Conservation (phyloP, 2,329 filamentous ascomycete genomes). For the Alternaria alternata region DNA sequence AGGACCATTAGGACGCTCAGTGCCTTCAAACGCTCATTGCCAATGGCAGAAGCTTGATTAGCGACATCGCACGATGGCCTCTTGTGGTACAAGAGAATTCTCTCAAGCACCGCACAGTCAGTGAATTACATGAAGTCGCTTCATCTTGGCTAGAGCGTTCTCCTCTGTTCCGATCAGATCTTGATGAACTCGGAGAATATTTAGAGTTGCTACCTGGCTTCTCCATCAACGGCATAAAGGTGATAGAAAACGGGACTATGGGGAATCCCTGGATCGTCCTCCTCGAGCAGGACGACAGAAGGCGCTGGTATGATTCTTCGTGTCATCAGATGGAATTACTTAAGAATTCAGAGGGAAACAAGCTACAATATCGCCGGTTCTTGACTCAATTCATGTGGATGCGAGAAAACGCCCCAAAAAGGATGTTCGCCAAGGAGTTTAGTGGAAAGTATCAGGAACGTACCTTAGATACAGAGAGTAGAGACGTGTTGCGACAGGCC, state of each 20-base stretch:
- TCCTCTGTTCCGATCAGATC: too few species aligned
- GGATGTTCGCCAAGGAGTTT: neutral
- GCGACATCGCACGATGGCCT: too few species aligned
- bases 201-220: neutral
- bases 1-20: neutral
- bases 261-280: too few species aligned
- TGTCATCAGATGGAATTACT: too few species aligned
- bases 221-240: neutral
- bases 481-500: neutral
- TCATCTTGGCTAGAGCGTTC: neutral
- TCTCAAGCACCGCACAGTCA: neutral
- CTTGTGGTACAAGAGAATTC: neutral
- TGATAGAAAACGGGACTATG: neutral
- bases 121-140: neutral
- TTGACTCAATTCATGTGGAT: neutral
- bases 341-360: neutral
- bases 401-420: neutral
- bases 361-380: neutral
- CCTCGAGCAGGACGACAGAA: too few species aligned
- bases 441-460: neutral
- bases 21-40: too few species aligned
- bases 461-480: neutral
- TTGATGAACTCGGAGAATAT: neutral
- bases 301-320: too few species aligned
- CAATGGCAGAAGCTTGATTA: too few species aligned